Base-by-base conservation (phyloP, 1,284 basidiomycete genomes). In the Ganoderma sinense region DNA sequence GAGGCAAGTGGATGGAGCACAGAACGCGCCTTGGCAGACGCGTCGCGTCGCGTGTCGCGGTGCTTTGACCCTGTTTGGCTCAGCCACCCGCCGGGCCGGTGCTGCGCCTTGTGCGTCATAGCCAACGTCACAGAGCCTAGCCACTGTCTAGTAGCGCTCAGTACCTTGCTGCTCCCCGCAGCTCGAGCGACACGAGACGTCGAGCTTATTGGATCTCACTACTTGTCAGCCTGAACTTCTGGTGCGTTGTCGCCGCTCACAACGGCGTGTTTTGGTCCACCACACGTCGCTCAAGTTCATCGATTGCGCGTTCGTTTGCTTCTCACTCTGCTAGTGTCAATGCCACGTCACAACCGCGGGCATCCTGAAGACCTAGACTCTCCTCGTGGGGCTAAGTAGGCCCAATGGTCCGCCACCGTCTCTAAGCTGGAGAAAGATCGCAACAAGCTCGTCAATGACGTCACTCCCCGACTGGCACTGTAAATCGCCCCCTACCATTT, bases 11-110 rank as follows among this genome's bases (percentile, higher is more conserved):
- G 14, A 55, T 31, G 55, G 33, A 8, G 41, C 59, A 40, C 20
- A 39, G 41, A 39, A 45, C 45, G 62, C 36, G 43, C 41, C 55
- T 48, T 14, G 39, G 33, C 31, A 4, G 51, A 74, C 69, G 69
- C 69, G 68, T 66, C 62, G 68, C 64, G 68, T 59, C 33, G 51
- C 66, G 66, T 68, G 73, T 68, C 66, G 26, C 60, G 66, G 33
- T 62, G n/a, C 31, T 64, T 69, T 71, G 65, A 40, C 41, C 29
- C 16, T 71, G 62, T 67, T 71, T 71, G 67, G 51, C 29, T 41
- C 18, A 61, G 33, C 48, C 60, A 56, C 29, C 14, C 2, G 18
- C 20, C 43, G 41, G 40, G 43, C 36, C 59, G 56, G 20, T 16
- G 4, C 39, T 61, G 59, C 55, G 29, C 29, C 7, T 11, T 23